Percentiles rank a stretch among this genome's conserved stretches.
Conservation (phyloP, 148 eudicot species). For the Arctostaphylos glauca region DNA sequence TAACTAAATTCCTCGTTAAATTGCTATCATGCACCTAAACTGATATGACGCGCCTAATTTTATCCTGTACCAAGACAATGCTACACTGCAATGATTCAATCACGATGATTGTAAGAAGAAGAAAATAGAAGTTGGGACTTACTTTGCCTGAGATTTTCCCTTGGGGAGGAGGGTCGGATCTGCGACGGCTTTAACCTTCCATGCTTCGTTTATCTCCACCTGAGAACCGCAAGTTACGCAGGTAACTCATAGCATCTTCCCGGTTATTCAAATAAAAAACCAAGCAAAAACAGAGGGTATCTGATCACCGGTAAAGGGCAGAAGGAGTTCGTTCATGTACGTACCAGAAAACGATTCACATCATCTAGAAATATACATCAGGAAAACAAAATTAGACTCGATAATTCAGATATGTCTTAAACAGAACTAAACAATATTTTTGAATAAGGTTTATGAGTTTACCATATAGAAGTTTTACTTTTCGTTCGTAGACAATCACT, state of each 20-base stretch:
- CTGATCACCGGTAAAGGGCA: not conserved
- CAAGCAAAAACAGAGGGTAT: not conserved
- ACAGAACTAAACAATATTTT: not conserved
- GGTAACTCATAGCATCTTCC: not conserved
- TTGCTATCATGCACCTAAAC: not conserved
- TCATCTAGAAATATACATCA: constrained; percentile 54
- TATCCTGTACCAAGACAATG: not conserved
- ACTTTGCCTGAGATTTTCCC: constrained; percentile 90
- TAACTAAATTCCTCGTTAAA: not conserved
- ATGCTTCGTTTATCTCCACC: constrained; percentile 84
- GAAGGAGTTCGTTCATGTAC: not conserved
- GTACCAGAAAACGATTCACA: constrained; percentile 87
- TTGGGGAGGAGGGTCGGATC: constrained; percentile 86
- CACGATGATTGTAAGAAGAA: not conserved
- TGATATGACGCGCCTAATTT: not conserved
- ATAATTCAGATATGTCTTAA: not conserved
- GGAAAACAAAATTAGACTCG: not conserved
- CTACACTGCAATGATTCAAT: not conserved
- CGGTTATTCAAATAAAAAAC: not conserved
- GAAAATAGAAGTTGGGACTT: constrained; percentile 25
- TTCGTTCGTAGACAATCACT: constrained; percentile 86
- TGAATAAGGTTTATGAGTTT: not conserved
- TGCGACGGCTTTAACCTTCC: constrained; percentile 67
- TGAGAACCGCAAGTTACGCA: constrained; percentile 21
- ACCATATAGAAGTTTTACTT: constrained; percentile 87